phyloP scores from a whole-genome alignment of 345 rosid genomes.

The Boechera stricta region DNA sequence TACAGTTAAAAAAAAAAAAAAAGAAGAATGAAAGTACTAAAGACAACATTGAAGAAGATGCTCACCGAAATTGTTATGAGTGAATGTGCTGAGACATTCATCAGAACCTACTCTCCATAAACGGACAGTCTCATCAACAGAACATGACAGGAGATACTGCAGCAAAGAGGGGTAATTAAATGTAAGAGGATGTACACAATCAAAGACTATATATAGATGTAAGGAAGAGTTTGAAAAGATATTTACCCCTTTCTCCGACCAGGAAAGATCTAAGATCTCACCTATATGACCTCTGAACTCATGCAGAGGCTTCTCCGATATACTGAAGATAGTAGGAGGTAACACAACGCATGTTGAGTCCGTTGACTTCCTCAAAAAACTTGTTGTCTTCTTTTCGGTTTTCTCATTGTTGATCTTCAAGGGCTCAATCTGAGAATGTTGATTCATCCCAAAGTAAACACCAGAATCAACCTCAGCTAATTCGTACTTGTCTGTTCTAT shows the following conservation, averaged over 20 bases:
- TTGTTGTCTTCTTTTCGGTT: conserved; percentile 46
- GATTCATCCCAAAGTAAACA: conserved; percentile 59
- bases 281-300: conserved; percentile 68
- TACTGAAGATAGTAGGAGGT: conserved; percentile 62
- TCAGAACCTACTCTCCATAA: conserved; percentile 66
- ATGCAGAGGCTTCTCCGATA: conserved; percentile 70
- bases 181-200: conserved; percentile 1
- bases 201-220: background rate
- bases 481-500: conserved; percentile 46
- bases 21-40: background rate
- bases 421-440: conserved; percentile 53
- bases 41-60: conserved; percentile 4
- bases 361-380: conserved; percentile 51
- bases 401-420: conserved; percentile 47
- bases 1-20: background rate
- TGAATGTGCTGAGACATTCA: conserved; percentile 57
- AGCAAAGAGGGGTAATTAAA: background rate
- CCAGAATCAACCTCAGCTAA: conserved; percentile 58
- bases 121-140: conserved; percentile 69
- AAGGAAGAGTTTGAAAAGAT: background rate
- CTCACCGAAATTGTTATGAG: conserved; percentile 72
- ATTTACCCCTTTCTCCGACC: conserved; percentile 79
- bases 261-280: conserved; percentile 78
- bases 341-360: conserved; percentile 67
- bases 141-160: conserved; percentile 71